These are phyloP conservation scores for Tuber magnatum DNA, from an alignment of 495 filamentous ascomycete genomes.

Conservation along the genomic window DNA sequence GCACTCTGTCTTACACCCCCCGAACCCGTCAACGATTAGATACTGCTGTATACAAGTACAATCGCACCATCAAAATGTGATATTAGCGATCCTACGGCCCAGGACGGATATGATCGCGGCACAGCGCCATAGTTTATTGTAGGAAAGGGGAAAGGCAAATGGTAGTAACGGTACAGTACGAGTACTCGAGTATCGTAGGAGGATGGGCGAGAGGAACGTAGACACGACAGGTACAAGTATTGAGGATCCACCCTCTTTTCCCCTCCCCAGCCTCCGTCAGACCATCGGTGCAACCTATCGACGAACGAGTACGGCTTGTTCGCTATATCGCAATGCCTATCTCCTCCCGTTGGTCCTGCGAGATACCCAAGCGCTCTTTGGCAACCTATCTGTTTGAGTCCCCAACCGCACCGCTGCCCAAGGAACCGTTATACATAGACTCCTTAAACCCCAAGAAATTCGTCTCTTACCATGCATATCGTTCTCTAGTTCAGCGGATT, in stretches of 20 bases:
- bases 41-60: not conserved
- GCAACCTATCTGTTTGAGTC: conserved; percentile 29
- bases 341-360: conserved; percentile 33
- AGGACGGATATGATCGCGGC: not conserved
- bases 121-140: not conserved
- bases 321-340: conserved; percentile 17
- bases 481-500: conserved; percentile 62
- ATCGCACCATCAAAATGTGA: not conserved
- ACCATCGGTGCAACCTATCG: not conserved
- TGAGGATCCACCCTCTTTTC: not conserved
- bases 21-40: not conserved
- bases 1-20: not conserved
- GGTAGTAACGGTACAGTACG: not conserved
- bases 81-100: not conserved
- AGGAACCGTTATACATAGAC: conserved; percentile 50
- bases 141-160: not conserved
- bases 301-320: not conserved
- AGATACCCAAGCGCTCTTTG: conserved; percentile 31
- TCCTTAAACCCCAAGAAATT: conserved; percentile 51
- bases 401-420: conserved; percentile 22
- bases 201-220: not conserved
- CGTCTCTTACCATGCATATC: conserved; percentile 54
- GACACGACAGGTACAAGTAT: not conserved
- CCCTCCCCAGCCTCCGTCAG: not conserved
- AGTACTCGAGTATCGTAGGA: not conserved